Evolutionary conservation across 1,139 yeast genomes (phyloP).

Genomic region (Candida sanyaensis): DNA sequence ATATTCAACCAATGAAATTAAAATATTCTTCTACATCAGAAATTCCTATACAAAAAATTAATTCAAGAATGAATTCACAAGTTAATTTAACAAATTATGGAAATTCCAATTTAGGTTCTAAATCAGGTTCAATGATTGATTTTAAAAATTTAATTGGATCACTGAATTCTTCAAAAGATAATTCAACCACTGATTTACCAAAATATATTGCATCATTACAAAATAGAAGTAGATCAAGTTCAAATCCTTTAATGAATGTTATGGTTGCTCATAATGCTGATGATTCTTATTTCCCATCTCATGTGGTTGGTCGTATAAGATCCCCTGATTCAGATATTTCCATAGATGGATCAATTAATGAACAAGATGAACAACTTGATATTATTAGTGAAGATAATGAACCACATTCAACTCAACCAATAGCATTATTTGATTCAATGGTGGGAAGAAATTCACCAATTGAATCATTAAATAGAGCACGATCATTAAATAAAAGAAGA

Average conservation of each 20-base stretch:
- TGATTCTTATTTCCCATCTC: slow-evolving; percentile 35
- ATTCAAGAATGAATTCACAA: slow-evolving; percentile 45
- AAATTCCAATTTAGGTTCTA: not conserved
- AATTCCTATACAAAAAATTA: slow-evolving; percentile 41
- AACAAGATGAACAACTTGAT: slow-evolving; percentile 25
- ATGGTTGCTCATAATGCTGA: slow-evolving; percentile 20
- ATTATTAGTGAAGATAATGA: slow-evolving; percentile 24
- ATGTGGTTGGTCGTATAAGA: slow-evolving; percentile 17
- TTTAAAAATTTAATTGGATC: not conserved
- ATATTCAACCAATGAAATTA: slow-evolving; percentile 44
- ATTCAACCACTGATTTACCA: slow-evolving; percentile 30
- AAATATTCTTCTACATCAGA: slow-evolving; percentile 42
- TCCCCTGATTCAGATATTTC: slow-evolving; percentile 21
- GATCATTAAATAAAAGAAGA: slow-evolving; percentile 31
- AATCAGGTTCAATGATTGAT: slow-evolving; percentile 6
- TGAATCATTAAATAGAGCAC: slow-evolving; percentile 27
- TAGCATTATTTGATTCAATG: slow-evolving; percentile 13
- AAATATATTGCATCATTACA: slow-evolving; percentile 16
- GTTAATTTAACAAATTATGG: slow-evolving; percentile 12
- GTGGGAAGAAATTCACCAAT: slow-evolving; percentile 17
- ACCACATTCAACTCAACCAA: not conserved
- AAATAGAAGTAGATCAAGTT: slow-evolving; percentile 21
- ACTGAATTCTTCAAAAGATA: slow-evolving; percentile 22
- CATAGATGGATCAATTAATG: slow-evolving; percentile 16
- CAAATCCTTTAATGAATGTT: slow-evolving; percentile 21